These are phyloP conservation scores for Apiospora malaysiana DNA, from an alignment of 2,329 filamentous ascomycete genomes.

Conservation along the genomic window DNA sequence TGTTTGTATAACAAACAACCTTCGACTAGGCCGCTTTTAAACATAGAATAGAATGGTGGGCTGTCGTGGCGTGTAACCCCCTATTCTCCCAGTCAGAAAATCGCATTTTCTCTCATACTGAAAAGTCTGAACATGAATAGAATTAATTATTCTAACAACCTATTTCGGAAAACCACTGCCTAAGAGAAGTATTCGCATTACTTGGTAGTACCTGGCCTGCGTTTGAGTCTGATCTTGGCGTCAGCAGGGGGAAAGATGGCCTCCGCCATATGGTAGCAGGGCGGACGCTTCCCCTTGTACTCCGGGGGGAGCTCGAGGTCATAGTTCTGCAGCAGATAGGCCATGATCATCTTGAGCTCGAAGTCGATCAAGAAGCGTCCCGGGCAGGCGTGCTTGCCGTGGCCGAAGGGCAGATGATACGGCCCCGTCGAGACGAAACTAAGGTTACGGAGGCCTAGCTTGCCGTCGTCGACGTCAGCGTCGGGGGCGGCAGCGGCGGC, in stretches of 20 bases:
- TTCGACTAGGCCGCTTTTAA: too few species aligned
- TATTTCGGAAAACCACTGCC: not conserved
- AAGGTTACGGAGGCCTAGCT: conserved; percentile 31
- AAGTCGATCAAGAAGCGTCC: conserved; percentile 47
- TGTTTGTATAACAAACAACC: not conserved
- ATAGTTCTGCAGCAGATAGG: conserved; percentile 36
- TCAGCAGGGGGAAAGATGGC: conserved; percentile 29
- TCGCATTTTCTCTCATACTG: too few species aligned
- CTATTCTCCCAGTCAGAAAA: too few species aligned
- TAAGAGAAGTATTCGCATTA: not conserved
- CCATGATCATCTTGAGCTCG: conserved; percentile 45
- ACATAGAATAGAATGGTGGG: too few species aligned
- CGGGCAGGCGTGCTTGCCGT: conserved; percentile 48
- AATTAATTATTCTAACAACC: not conserved
- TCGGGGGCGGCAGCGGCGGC: conserved; percentile 27
- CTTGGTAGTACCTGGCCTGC: conserved; percentile 19
- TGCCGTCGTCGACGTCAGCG: conserved; percentile 13
- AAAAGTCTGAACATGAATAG: too few species aligned
- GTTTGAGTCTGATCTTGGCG: conserved; percentile 29
- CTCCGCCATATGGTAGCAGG: conserved; percentile 29
- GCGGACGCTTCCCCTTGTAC: conserved; percentile 31
- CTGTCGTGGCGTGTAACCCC: too few species aligned
- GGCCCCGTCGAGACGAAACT: conserved; percentile 43
- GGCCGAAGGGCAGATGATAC: conserved; percentile 43
- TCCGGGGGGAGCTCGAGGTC: conserved; percentile 42